These are phyloP conservation scores for Hibiscus trionum DNA, from an alignment of 345 rosid genomes.

Conservation along the genomic window DNA sequence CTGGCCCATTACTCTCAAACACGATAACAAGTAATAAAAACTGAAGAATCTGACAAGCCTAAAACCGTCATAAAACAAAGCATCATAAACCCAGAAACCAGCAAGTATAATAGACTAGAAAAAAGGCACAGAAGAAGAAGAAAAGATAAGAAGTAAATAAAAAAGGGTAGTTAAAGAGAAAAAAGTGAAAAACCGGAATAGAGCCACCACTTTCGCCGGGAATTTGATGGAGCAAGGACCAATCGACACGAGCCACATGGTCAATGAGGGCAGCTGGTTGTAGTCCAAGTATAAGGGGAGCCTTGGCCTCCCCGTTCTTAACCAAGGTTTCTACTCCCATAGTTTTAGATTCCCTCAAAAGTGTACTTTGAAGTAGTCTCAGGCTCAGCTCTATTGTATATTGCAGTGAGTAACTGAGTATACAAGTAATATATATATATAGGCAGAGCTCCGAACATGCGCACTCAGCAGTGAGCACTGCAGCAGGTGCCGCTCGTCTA, in stretches of 20 bases:
- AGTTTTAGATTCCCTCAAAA: not conserved
- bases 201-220: conserved; percentile 97
- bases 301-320: conserved; percentile 15
- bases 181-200: conserved; percentile 36
- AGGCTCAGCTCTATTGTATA: not conserved
- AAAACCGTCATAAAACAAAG: not conserved
- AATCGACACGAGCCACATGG: conserved; percentile 73
- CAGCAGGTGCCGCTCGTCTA: not conserved
- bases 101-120: not conserved
- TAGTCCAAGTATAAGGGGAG: conserved; percentile 71
- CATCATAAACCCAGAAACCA: not conserved
- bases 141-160: not conserved
- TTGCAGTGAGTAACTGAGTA: not conserved
- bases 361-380: not conserved
- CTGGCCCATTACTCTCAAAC: not conserved
- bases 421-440: conserved; percentile 2
- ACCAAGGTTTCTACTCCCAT: conserved; percentile 74
- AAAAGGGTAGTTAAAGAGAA: not conserved
- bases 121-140: too few species aligned
- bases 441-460: not conserved
- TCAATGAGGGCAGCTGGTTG: conserved; percentile 91
- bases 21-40: not conserved
- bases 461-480: not conserved
- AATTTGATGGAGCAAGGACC: conserved; percentile 60
- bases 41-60: not conserved